Base-by-base conservation (phyloP, 352 stramenopile genomes). In the Globisporangium perplexum region DNA sequence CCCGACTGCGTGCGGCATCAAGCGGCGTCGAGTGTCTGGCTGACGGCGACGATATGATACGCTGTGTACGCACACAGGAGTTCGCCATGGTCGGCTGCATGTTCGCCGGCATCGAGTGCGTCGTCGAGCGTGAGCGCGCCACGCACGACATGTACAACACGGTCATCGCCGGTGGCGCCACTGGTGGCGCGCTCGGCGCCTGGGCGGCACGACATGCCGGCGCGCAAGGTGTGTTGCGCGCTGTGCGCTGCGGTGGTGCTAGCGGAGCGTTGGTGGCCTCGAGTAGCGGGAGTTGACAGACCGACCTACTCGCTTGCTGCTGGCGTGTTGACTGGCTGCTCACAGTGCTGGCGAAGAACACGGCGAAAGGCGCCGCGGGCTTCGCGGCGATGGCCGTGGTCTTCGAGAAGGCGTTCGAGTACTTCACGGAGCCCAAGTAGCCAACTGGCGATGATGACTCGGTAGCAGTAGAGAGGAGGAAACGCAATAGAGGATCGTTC, bases 321-420 rank as follows among this genome's bases (percentile, higher is more conserved):
- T n/a, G n/a, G n/a, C n/a, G n/a, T n/a, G n/a, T 17, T 17, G 31
- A 33, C 47, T 35, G 47, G 45, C 33, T 22, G 15, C 15, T 12
- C n/a, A 3, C 53, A 92, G 83, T 88, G 58, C 46, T 91, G 44
- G 51, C 77, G 46, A 69, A 68, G 55, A 86, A 93, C 56, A 90
- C 79, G 30, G 68, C 50, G 39, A 95, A 95, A 55, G 80, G 85
- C 15, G 83, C 81, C 2, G 78, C 75, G 8, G 78, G 81, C 36
- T 95, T 95, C 55, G 80, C 83, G 4, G 73, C 72, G 47, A 90
- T 95, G 76, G 83, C 80, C 28, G 83, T 92, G 22, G 77, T 92
- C 24, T 92, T 95, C 66, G 85, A 95, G 52, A 93, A 89, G 58
- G 77, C 69, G 30, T 81, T 89, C 30, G 82, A 93, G 61, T 62